phyloP scores from a whole-genome alignment of 164 flowering plant genomes.

The Berberis thunbergii region DNA sequence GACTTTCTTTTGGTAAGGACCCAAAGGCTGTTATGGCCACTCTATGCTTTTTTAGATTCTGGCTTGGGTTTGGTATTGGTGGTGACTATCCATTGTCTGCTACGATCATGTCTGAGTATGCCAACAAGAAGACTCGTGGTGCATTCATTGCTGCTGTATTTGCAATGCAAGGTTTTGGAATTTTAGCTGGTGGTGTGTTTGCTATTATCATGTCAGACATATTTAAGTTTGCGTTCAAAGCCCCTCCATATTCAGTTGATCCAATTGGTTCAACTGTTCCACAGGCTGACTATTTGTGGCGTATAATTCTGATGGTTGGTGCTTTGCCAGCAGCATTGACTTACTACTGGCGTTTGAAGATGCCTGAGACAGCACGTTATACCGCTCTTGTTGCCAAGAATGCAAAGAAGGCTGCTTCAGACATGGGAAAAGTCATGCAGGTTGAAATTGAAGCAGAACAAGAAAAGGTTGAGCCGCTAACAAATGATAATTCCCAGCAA shows the following conservation, averaged over 20 bases:
- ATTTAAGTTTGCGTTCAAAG: constrained; percentile 31
- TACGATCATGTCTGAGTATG: constrained; percentile 85
- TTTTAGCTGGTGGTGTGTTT: constrained; percentile 60
- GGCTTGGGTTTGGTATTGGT: constrained; percentile 89
- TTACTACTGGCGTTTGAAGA: constrained; percentile 76
- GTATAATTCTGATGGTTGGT: constrained; percentile 64
- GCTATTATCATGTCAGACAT: constrained; percentile 42
- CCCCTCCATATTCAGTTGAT: constrained; percentile 37
- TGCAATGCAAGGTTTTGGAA: constrained; percentile 87
- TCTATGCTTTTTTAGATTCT: constrained; percentile 81
- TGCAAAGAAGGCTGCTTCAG: constrained; percentile 51
- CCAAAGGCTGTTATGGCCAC: constrained; percentile 62
- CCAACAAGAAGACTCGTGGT: constrained; percentile 80
- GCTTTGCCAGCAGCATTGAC: constrained; percentile 65
- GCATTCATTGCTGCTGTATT: constrained; percentile 82
- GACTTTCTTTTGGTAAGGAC: constrained; percentile 50
- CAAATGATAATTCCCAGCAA: not conserved
- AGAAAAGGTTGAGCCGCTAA: constrained; percentile 15
- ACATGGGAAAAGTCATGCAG: constrained; percentile 40
- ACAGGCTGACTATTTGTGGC: constrained; percentile 65
- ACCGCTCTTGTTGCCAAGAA: constrained; percentile 78
- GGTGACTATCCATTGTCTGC: constrained; percentile 92
- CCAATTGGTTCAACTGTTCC: constrained; percentile 40
- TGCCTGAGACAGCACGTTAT: constrained; percentile 86
- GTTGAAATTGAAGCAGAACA: constrained; percentile 14